A percentile compares a stretch with the other conserved stretches of the same genome.
Evolutionary conservation across 2,329 filamentous ascomycete species (phyloP).

Genomic region (Harringtonia lauricola): DNA sequence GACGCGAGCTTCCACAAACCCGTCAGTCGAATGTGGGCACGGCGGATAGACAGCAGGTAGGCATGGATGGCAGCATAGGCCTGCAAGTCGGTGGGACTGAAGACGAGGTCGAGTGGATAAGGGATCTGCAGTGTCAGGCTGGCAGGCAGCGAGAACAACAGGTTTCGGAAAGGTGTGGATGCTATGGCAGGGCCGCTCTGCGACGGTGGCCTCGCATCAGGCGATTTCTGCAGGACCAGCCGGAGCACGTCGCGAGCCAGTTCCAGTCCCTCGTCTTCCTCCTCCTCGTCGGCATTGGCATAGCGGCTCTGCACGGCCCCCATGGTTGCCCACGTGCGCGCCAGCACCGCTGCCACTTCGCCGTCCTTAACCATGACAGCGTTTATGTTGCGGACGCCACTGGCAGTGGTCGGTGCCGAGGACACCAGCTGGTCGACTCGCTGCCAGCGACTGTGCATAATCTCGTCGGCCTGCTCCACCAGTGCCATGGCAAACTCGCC

Average conservation of each 20-base stretch:
- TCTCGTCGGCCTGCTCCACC: conserved; percentile 74
- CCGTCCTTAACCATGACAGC: conserved; percentile 71
- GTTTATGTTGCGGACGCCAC: conserved; percentile 40
- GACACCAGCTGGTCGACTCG: conserved; percentile 41
- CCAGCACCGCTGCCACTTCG: conserved; percentile 68
- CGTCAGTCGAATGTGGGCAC: conserved; percentile 74
- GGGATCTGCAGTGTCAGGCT: conserved; percentile 60
- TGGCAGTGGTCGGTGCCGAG: conserved; percentile 6
- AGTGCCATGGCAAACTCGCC: conserved; percentile 88
- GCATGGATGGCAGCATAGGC: conserved; percentile 78
- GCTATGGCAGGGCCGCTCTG: conserved; percentile 8
- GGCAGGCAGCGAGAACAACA: conserved; percentile 70
- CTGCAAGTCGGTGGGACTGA: conserved; percentile 63
- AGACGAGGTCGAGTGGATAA: conserved; percentile 78
- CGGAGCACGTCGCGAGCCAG: conserved; percentile 68
- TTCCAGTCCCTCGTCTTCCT: conserved; percentile 76
- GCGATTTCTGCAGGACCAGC: conserved; percentile 48
- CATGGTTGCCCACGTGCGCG: conserved; percentile 68
- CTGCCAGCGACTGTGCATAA: conserved; percentile 62
- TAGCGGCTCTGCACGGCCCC: conserved; percentile 60
- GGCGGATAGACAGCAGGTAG: conserved; percentile 75
- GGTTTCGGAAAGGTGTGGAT: conserved; percentile 58
- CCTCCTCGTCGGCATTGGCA: conserved; percentile 54
- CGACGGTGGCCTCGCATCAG: conserved; percentile 20
- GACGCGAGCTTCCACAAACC: conserved; percentile 79